phyloP scores from a whole-genome alignment of 176 grass and related monocot genomes.

The Miscanthus lutarioriparius region DNA sequence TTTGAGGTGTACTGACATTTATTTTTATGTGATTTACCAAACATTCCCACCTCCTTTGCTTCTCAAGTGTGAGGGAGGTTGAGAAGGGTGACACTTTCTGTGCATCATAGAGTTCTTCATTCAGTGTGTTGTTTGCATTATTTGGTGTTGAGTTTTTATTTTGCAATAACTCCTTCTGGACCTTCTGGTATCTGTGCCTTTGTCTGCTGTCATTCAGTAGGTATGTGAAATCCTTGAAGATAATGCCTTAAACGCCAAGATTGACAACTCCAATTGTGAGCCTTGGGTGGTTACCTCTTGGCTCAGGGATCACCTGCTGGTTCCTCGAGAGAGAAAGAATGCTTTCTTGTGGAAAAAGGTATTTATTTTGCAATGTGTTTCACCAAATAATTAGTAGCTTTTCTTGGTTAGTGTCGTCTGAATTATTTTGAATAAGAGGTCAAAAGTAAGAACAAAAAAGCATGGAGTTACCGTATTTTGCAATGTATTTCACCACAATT shows the following conservation, averaged over 20 bases:
- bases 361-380: conserved; percentile 16
- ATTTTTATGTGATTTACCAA: conserved; percentile 18
- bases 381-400: not conserved
- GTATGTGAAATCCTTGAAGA: conserved; percentile 95
- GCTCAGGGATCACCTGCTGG: conserved; percentile 81
- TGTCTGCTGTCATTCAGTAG: conserved; percentile 45
- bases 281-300: conserved; percentile 83
- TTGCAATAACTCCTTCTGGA: conserved; percentile 3
- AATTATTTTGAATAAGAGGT: not conserved
- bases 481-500: not conserved
- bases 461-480: not conserved
- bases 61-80: not conserved
- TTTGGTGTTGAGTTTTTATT: not conserved
- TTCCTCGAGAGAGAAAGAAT: conserved; percentile 75
- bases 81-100: not conserved
- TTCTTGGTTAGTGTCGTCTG: not conserved
- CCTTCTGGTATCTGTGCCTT: not conserved
- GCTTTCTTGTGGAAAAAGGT: conserved; percentile 87
- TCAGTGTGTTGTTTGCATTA: not conserved
- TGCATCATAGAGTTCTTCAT: not conserved
- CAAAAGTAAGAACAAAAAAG: not conserved
- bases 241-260: conserved; percentile 47
- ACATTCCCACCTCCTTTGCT: not conserved
- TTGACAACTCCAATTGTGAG: conserved; percentile 42
- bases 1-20: not conserved